Base-by-base conservation (phyloP, 1,284 basidiomycete genomes). In the Pulveroboletus sp. region DNA sequence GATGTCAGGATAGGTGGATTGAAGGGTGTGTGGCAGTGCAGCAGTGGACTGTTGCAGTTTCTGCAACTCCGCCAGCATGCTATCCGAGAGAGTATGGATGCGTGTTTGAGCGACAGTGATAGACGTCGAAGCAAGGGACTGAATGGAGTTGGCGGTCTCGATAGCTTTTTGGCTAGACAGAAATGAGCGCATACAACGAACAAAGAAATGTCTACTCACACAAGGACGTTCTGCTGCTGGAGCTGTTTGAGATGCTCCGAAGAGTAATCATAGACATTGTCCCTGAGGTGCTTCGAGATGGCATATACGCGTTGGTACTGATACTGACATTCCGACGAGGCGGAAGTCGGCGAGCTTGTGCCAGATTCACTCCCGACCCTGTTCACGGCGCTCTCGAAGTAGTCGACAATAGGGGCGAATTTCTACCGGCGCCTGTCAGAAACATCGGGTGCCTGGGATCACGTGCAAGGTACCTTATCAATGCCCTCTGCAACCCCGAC, bases 231-330 rank as follows among this genome's bases (percentile, higher is more conserved):
- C 62, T 91, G 89, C n/a, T 77, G 75, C 66, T 86, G 85, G 44
- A 91, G 73, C 59, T 88, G 82, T 62, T 83, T 87, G 67, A 90
- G 71, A 65, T 91, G 89, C 59, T 89, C 86, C 48, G 80, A 77
- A 4, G 89, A 88, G 68, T 86, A 86, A 28, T 77, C 80, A 62
- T 80, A 80, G 48, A 91, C 64, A 62, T 86, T 81, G 63, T 84
- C 83, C 58, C 78, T 80, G 60, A 90, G 75, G 48, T 82, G 81
- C 63, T 78, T 80, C 26, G 87, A 86, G 52, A 92, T 80, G 38
- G 78, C 77, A 58, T 82, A 78, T 44, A 81, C 88, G 46, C 89
- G 88, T 67, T 89, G 87, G 66, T 89, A 89, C 72, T 92, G 90
- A 65, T 82, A 89, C 67, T 87, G 77, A 44, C 77, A 72, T 57